Evolutionary conservation across 805 yeast species (phyloP), one percentile per base, ranked within the genome.

Genomic region (Metschnikowia aberdeeniae): DNA sequence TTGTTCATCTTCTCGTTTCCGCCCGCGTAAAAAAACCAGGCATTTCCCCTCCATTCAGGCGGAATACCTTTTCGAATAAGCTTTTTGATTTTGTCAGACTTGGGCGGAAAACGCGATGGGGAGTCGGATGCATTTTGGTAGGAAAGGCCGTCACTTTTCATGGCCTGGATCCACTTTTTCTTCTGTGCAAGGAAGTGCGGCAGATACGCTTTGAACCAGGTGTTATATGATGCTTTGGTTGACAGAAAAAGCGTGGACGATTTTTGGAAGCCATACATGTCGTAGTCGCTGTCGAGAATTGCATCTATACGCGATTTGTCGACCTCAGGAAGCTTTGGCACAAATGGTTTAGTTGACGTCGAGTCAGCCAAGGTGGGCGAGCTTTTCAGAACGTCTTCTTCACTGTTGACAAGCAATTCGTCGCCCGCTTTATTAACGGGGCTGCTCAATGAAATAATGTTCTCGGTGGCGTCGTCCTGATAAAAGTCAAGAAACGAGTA

Each of bases 41-140:
- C 97, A 53, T 80, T 78, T 1, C 99, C 99, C 53, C 99, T 72
- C 97, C 97, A 92, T 60, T 89, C 97, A 0, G 96, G 90, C 0
- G 99, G 98, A 9, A 92, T 83, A 10, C 99, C 99, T 61, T 86
- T 86, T 45, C 97, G 76, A 10, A 93, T 80, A 57, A 87, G 83
- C 47, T 95, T 76, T 58, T 86, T 84, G 51, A 89, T 71, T 54
- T 85, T 88, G 47, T 84, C 90, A 3, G 89, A 84, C 49, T 77
- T 77, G 1, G 92, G 80, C 0, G 96, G 96, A 53, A 84, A 88
- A 51, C 88, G 63, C 0, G 72, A 66, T 1, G 95, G 93, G 17
- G 14, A 32, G 10, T 34, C 29, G 7, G 52, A 46, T 1, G 40
- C 33, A 6, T 63, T 65, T 17, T 49, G 52, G 37, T 72, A 65